Evolutionary conservation across 2,329 filamentous ascomycete genomes (phyloP), one percentile per base, ranked within the genome.

Genomic region (Fusarium buxicola): DNA sequence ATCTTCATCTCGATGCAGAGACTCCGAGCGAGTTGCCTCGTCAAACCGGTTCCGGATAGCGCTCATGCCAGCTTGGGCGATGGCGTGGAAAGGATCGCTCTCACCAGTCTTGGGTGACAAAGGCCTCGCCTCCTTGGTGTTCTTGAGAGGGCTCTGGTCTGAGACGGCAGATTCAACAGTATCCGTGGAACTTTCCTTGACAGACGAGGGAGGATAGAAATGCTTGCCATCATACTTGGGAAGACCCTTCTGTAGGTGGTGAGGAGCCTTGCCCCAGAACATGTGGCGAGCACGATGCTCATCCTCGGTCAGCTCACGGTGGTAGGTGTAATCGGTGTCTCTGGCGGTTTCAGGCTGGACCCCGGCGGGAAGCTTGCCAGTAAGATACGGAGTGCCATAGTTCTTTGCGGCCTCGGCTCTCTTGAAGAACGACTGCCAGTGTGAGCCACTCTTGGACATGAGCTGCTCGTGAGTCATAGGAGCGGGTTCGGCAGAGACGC

Each of bases 181-280:
- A 15, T 58, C 55, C 4, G 55, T 21, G 9, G 63, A 61, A 27
- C 58, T 60, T 30, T 74, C 67, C 69, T 83, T 84, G 60, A 74
- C 71, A 1, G 84, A 84, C 1, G 86, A 87, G 4, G 84, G 76
- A 27, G 82, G 84, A 60, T 88, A 89, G 65, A 89, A 89, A 69
- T 88, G 81, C 70, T 86, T 87, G 21, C 87, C 86, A 63, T 89
- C 86, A 65, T 86, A 89, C 71, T 86, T 88, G 30, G 86, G 86
- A 35, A 88, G 75, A 3, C 85, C 84, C 30, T 76, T 79, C 44
- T 82, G 78, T 11, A 79, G 77, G 62, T 81, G 79, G 27, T 75
- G 78, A 36, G 85, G 81, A 13, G 83, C 81, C 38, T 84, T 82
- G 9, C 84, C 85, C 84, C 86, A 89, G 70, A 87, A 89, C 61